Percentiles rank a stretch among this genome's conserved stretches.
Evolutionary conservation across 345 rosid species (phyloP).

Genomic region (Brassica rapa): DNA sequence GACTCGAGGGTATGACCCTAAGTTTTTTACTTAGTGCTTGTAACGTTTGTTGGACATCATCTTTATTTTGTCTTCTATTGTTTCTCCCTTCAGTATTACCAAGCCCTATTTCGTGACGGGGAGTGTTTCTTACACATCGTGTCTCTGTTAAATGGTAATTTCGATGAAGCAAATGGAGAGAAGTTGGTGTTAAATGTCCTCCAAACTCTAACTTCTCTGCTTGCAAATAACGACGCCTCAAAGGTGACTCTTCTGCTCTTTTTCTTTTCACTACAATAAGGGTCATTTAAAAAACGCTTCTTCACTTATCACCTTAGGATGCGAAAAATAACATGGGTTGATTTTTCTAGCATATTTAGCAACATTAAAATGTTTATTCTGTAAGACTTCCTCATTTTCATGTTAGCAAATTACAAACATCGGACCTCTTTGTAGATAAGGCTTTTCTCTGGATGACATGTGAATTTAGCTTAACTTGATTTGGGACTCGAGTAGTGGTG

Average conservation of each 20-base stretch:
- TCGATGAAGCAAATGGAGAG: slow-evolving; percentile 77
- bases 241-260: slow-evolving; percentile 58
- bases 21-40: slow-evolving; percentile 8
- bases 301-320: slow-evolving; percentile 18
- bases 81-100: slow-evolving; percentile 69
- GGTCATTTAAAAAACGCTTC: neutral
- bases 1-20: slow-evolving; percentile 58
- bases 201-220: slow-evolving; percentile 75
- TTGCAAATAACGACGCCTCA: slow-evolving; percentile 77
- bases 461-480: slow-evolving; percentile 15
- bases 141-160: slow-evolving; percentile 83
- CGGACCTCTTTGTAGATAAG: slow-evolving; percentile 11
- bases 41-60: slow-evolving; percentile 9
- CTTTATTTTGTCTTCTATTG: slow-evolving; percentile 28
- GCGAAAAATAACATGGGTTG: neutral
- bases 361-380: neutral
- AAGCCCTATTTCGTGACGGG: slow-evolving; percentile 81
- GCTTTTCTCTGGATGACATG: slow-evolving; percentile 1
- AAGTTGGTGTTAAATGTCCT: slow-evolving; percentile 86
- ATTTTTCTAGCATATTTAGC: slow-evolving; percentile 8
- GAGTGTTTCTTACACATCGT: slow-evolving; percentile 96
- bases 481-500: slow-evolving; percentile 10
- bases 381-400: neutral
- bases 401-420: neutral
- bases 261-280: slow-evolving; percentile 12